phyloP scores from a whole-genome alignment of 768 basidiomycete species.

The Collybia mongolica region DNA sequence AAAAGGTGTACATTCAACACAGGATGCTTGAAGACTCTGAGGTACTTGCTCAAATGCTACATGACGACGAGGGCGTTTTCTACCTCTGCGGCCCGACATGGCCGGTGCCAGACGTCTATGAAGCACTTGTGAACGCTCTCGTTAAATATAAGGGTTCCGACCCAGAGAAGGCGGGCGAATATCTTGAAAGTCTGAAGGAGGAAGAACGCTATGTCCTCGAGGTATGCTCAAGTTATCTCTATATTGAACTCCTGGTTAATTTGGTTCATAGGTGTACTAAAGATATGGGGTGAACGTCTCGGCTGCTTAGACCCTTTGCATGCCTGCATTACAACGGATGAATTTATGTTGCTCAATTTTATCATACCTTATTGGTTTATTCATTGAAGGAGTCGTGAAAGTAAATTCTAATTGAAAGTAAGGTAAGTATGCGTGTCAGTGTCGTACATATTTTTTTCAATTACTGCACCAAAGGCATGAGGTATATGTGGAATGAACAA shows the following conservation, averaged over 20 bases:
- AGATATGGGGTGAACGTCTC: background rate
- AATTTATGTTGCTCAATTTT: background rate
- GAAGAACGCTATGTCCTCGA: constrained; percentile 98
- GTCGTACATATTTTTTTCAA: no score
- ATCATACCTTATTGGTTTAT: background rate
- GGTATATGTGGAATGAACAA: no score
- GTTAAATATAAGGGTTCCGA: constrained; percentile 68
- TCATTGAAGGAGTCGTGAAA: no score
- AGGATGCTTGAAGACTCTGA: constrained; percentile 93
- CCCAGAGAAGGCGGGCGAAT: constrained; percentile 67
- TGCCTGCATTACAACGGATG: background rate
- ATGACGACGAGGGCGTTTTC: constrained; percentile 77
- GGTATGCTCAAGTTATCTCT: constrained; percentile 39
- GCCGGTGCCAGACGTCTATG: constrained; percentile 99
- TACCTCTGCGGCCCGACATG: constrained; percentile 98
- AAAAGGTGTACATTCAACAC: constrained; percentile 98
- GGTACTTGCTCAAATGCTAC: constrained; percentile 70
- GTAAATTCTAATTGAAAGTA: no score
- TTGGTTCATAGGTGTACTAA: constrained; percentile 23
- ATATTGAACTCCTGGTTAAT: background rate
- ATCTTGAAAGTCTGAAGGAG: constrained; percentile 89
- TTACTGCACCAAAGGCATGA: no score
- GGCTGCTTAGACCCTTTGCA: no score
- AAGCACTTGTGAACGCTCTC: constrained; percentile 84
- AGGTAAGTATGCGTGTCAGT: no score